Base-by-base conservation (phyloP, 306 rosid species). In the Morella rubra region DNA sequence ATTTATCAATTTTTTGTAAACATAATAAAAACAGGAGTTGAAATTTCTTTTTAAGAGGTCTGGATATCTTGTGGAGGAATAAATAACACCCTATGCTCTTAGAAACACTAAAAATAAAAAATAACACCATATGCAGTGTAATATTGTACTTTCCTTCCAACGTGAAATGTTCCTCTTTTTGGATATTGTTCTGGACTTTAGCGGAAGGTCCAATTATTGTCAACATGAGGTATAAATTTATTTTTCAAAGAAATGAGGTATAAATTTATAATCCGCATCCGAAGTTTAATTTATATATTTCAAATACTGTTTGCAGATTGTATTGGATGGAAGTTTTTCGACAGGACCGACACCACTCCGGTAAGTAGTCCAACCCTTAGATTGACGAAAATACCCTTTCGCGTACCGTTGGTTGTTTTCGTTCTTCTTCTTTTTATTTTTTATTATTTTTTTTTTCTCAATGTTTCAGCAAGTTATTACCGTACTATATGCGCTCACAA, bases 271-370 rank as follows among this genome's bases (percentile, higher is more conserved):
- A 27, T 27, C 32, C 32, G 32, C 32, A 27, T 27, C 32, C 32
- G 32, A 27, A 27, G 32, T 27, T 24, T 27, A 27, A 27, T 27
- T 27, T 27, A 27, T 27, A 27, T 27, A 27, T 27, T 27, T 27
- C 32, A 27, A 27, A 27, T 77, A 42, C 75, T 56, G 16, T 81
- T 72, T 72, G 89, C 89, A 93, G 98, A 86, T 45, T 93, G 97
- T 74, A 77, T 83, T 7, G 88, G 96, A 75, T 86, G 93, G 96
- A 91, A 88, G 75, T 60, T 91, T 77, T 83, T 91, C 84, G 71
- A 86, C 74, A 89, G 87, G 55, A 76, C 77, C 32, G 96, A 86
- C 90, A 78, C 92, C 37, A 83, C 98, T 53, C 64, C 78, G 85
- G 98, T 93, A 83, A 83, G 93, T 78, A 37, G 69, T 51, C 18